Evolutionary conservation across 1,284 basidiomycete species (phyloP).

Genomic region (Melampsora larici-populina): DNA sequence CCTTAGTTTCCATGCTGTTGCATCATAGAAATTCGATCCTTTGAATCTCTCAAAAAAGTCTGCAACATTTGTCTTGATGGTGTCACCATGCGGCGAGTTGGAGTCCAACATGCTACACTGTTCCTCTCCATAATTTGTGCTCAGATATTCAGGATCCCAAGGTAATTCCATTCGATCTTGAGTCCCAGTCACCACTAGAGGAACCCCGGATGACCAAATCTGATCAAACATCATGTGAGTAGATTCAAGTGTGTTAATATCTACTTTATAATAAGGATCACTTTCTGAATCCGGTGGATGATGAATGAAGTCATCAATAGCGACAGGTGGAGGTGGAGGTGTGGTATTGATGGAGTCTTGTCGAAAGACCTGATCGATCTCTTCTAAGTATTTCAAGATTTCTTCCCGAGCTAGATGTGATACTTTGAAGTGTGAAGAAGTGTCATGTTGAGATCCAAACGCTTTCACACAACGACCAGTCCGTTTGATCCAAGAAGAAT

Average conservation of each 20-base stretch:
- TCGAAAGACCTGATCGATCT: no score
- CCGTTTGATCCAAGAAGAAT: background rate
- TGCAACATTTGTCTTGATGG: constrained; percentile 22
- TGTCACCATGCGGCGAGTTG: constrained; percentile 41
- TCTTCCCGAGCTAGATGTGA: constrained; percentile 24
- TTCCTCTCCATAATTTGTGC: constrained; percentile 44
- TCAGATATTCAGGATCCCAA: constrained; percentile 47
- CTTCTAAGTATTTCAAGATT: no score
- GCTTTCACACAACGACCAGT: constrained; percentile 11
- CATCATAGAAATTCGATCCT: constrained; percentile 46
- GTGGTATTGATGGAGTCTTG: no score
- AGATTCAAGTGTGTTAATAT: constrained; percentile 17
- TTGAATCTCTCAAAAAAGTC: constrained; percentile 30
- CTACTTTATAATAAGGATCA: no score
- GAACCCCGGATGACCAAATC: no score
- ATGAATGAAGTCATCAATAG: constrained; percentile 6
- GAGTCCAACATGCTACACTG: constrained; percentile 47
- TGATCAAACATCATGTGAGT: constrained; percentile 23
- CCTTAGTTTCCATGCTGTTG: constrained; percentile 40
- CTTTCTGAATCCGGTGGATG: constrained; percentile 15
- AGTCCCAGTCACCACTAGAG: constrained; percentile 47
- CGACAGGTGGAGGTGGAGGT: background rate
- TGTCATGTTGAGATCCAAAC: background rate
- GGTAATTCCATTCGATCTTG: constrained; percentile 8
- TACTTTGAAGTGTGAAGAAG: constrained; percentile 11